Conservation (phyloP, 257 asterid genomes). For the Nicotiana obtusifolia region DNA sequence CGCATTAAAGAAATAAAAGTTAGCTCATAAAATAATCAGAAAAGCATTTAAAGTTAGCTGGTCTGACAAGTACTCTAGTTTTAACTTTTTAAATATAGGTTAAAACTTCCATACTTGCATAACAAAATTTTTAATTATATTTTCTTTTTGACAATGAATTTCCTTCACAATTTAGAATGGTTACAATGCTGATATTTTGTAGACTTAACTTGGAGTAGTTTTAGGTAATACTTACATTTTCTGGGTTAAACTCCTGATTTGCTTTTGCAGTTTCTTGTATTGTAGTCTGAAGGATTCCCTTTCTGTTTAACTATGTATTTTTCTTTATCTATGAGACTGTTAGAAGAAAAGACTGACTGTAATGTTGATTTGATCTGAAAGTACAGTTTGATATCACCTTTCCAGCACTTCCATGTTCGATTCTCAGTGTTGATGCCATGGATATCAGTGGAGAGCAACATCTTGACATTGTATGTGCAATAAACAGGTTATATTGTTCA, state of each 20-base stretch:
- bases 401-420: slow-evolving; percentile 93
- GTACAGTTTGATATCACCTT: slow-evolving; percentile 98
- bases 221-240: background rate
- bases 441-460: slow-evolving; percentile 99
- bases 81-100: background rate
- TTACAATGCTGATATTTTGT: background rate
- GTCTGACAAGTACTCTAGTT: background rate
- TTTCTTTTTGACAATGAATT: background rate
- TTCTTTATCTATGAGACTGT: background rate
- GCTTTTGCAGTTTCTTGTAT: background rate
- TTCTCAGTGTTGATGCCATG: slow-evolving; percentile 93
- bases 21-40: background rate
- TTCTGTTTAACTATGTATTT: background rate
- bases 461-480: slow-evolving; percentile 78
- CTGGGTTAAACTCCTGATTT: background rate
- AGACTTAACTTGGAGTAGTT: background rate
- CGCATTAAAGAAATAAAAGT: background rate
- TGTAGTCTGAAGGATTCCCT: background rate
- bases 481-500: slow-evolving; percentile 1
- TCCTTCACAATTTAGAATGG: background rate
- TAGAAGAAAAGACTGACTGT: slow-evolving; percentile 18
- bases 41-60: background rate
- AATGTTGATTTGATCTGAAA: slow-evolving; percentile 26
- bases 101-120: background rate
- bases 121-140: background rate